Conservation (phyloP, 1,284 basidiomycete genomes). For the Leccinum fuscescens region DNA sequence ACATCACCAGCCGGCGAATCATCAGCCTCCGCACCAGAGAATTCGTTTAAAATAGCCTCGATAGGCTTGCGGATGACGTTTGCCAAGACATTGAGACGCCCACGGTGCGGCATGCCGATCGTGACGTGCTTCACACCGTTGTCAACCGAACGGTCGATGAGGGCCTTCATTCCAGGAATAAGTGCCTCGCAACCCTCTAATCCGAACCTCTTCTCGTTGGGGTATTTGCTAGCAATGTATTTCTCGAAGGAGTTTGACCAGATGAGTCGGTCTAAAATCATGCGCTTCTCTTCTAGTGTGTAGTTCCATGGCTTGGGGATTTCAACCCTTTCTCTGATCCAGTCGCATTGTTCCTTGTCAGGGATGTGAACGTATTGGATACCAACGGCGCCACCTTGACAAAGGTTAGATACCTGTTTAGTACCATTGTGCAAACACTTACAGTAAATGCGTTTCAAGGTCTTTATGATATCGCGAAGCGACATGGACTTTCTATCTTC, state of each 20-base stretch:
- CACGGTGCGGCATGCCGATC: slow-evolving; percentile 99
- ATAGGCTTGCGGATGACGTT: slow-evolving; percentile 99
- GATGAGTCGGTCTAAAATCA: slow-evolving; percentile 98
- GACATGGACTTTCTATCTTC: slow-evolving; percentile 86
- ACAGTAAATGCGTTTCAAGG: slow-evolving; percentile 96
- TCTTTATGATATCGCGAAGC: slow-evolving; percentile 89
- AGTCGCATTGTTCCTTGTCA: slow-evolving; percentile 98
- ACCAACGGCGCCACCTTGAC: slow-evolving; percentile 85
- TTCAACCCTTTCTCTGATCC: slow-evolving; percentile 97
- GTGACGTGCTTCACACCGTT: slow-evolving; percentile 94
- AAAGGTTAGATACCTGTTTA: background rate
- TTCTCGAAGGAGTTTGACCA: slow-evolving; percentile 99
- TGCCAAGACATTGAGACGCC: slow-evolving; percentile 94
- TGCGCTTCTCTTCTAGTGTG: slow-evolving; percentile 95
- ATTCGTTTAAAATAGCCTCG: slow-evolving; percentile 98
- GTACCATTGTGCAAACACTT: slow-evolving; percentile 32
- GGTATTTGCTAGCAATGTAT: slow-evolving; percentile 97
- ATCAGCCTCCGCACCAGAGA: slow-evolving; percentile 73
- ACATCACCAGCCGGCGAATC: slow-evolving; percentile 93
- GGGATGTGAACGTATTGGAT: slow-evolving; percentile 99
- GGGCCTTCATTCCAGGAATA: slow-evolving; percentile 98
- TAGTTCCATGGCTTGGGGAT: slow-evolving; percentile 99
- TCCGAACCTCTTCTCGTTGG: slow-evolving; percentile 99
- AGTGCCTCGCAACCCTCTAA: slow-evolving; percentile 98
- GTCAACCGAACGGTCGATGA: slow-evolving; percentile 98